phyloP scores from a whole-genome alignment of 2,329 filamentous ascomycete species.

The Fusarium nurragi region DNA sequence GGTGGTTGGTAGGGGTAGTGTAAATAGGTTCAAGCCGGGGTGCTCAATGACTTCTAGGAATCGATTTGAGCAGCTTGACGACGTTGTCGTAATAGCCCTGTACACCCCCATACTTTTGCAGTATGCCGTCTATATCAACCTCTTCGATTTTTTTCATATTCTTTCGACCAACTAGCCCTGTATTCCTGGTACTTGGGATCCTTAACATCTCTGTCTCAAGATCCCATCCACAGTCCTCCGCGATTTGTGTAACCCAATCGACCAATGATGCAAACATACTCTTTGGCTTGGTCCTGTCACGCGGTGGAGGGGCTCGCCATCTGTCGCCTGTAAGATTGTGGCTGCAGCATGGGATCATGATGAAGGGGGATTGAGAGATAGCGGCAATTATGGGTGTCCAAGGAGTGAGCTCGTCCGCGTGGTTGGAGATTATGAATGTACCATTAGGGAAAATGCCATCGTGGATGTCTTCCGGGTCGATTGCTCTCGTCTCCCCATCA shows the following conservation, averaged over 20 bases:
- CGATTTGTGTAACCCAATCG: conserved; percentile 77
- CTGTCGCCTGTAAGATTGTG: conserved; percentile 81
- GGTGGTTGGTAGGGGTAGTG: background rate
- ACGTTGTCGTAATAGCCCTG: conserved; percentile 69
- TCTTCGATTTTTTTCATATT: conserved; percentile 44
- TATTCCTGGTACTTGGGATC: conserved; percentile 92
- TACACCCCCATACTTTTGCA: conserved; percentile 64
- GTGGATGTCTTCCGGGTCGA: conserved; percentile 50
- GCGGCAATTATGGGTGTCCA: conserved; percentile 93
- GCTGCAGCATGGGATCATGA: conserved; percentile 95
- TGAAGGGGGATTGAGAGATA: conserved; percentile 79
- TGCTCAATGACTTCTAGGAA: conserved; percentile 38
- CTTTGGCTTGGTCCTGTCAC: conserved; percentile 58
- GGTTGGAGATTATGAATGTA: conserved; percentile 96
- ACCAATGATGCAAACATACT: conserved; percentile 88
- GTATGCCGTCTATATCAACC: conserved; percentile 55
- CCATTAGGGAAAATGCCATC: conserved; percentile 74
- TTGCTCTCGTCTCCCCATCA: conserved; percentile 21
- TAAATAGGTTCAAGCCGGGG: background rate
- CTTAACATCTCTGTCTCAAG: conserved; percentile 86
- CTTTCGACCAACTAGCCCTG: conserved; percentile 76
- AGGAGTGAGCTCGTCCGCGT: conserved; percentile 93
- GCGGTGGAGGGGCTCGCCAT: conserved; percentile 73
- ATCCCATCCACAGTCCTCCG: conserved; percentile 75
- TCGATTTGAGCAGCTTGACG: conserved; percentile 65